Conservation (phyloP, 2,329 filamentous ascomycete genomes). For the Xylaria hypoxylon region DNA sequence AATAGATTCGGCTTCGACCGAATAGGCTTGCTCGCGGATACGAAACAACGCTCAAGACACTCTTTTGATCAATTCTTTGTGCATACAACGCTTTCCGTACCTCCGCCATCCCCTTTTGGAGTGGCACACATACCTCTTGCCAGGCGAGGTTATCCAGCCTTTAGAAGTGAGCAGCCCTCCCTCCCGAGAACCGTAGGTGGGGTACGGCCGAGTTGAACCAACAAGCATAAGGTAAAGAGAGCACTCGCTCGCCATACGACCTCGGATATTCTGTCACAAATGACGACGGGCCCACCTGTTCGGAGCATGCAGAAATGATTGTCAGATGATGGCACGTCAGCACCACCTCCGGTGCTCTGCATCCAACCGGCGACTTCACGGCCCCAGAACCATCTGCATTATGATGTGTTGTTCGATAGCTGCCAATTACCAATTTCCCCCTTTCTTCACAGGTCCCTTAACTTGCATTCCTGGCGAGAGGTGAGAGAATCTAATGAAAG, state of each 20-base stretch:
- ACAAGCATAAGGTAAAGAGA: slow-evolving; percentile 26
- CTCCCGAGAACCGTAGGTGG: slow-evolving; percentile 36
- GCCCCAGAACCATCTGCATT: slow-evolving; percentile 12
- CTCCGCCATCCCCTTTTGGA: slow-evolving; percentile 26
- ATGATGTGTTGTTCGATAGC: slow-evolving; percentile 22
- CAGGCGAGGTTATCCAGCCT: slow-evolving; percentile 26
- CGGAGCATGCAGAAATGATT: slow-evolving; percentile 45
- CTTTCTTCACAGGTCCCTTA: neutral
- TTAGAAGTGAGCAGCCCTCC: slow-evolving; percentile 18
- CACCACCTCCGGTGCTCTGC: slow-evolving; percentile 38
- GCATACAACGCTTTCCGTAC: slow-evolving; percentile 16
- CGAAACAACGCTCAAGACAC: slow-evolving; percentile 12
- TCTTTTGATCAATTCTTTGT: slow-evolving; percentile 18
- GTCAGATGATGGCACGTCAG: slow-evolving; percentile 46
- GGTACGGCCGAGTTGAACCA: slow-evolving; percentile 42
- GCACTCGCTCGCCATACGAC: slow-evolving; percentile 27
- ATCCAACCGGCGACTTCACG: slow-evolving; percentile 43
- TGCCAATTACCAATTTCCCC: slow-evolving; percentile 5
- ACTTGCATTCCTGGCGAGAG: slow-evolving; percentile 9
- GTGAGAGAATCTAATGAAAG: slow-evolving; percentile 25
- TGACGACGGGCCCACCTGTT: slow-evolving; percentile 44
- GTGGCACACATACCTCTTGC: slow-evolving; percentile 18
- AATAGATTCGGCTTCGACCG: slow-evolving; percentile 20
- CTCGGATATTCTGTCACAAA: slow-evolving; percentile 42
- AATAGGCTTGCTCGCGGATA: slow-evolving; percentile 22